phyloP scores from a whole-genome alignment of 169 alveolate genomes.

The Blepharisma undulans region DNA sequence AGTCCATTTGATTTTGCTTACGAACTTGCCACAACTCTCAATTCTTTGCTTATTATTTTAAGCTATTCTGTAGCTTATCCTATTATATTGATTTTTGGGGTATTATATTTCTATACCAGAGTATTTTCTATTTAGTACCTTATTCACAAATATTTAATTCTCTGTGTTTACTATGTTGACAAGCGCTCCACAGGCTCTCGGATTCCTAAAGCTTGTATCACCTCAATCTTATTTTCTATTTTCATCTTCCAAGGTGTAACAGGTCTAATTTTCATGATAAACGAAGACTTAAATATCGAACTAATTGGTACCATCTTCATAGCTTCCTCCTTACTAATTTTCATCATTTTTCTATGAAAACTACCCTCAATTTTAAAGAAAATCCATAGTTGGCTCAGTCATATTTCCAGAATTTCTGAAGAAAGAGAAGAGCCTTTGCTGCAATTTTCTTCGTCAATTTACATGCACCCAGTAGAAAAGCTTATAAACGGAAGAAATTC shows the following conservation, averaged over 20 bases:
- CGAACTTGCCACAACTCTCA: not conserved
- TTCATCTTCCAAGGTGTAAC: not conserved
- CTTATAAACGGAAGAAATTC: not conserved
- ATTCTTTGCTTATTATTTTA: not conserved
- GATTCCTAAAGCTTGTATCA: not conserved
- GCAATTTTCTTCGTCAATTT: not conserved
- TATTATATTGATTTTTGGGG: not conserved
- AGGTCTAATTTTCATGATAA: not conserved
- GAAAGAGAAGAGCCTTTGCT: not conserved
- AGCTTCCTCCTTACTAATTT: not conserved
- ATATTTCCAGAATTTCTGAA: not conserved
- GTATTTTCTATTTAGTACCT: not conserved
- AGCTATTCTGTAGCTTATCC: not conserved
- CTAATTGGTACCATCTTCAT: not conserved
- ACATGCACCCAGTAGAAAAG: conserved; percentile 11
- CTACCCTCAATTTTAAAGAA: not conserved
- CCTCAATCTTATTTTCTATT: not conserved
- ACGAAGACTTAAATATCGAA: not conserved
- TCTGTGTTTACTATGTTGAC: not conserved
- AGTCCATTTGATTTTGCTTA: not conserved
- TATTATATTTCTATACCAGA: not conserved
- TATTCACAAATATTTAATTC: not conserved
- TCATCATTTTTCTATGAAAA: not conserved
- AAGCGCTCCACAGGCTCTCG: not conserved
- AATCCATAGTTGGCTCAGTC: not conserved